Conservation (phyloP, 805 yeast species). For the Zygosaccharomyces lentus region DNA sequence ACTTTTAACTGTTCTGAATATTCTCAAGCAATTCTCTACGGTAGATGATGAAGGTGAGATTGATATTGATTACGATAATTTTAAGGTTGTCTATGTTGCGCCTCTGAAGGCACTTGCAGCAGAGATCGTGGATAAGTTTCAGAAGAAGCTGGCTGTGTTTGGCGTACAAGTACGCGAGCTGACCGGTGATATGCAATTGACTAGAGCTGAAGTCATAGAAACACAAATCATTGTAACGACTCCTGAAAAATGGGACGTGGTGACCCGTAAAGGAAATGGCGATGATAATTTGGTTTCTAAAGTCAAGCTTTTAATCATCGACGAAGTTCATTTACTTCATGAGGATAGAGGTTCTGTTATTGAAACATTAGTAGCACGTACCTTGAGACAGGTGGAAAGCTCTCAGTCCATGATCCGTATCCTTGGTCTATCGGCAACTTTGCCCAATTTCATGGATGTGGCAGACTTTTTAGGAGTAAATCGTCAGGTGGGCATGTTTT, state of each 20-base stretch:
- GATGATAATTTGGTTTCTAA: constrained; percentile 80
- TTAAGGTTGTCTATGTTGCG: constrained; percentile 88
- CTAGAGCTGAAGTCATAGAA: constrained; percentile 68
- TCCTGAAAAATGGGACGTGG: constrained; percentile 97
- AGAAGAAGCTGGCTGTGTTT: constrained; percentile 72
- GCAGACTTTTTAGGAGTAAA: constrained; percentile 94
- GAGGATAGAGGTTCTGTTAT: constrained; percentile 98
- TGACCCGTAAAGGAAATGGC: constrained; percentile 87
- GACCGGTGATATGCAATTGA: constrained; percentile 94
- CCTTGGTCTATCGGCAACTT: constrained; percentile 90
- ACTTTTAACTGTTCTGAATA: constrained; percentile 68
- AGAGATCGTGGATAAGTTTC: constrained; percentile 89
- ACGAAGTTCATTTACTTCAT: constrained; percentile 93
- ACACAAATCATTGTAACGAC: constrained; percentile 92
- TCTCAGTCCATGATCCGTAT: constrained; percentile 90
- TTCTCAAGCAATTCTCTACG: constrained; percentile 66
- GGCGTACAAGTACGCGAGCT: constrained; percentile 83
- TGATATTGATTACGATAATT: constrained; percentile 74
- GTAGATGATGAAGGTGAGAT: constrained; percentile 48
- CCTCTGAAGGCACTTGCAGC: constrained; percentile 94
- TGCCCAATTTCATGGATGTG: constrained; percentile 88
- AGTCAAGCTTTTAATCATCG: constrained; percentile 82
- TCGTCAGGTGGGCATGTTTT: constrained; percentile 86
- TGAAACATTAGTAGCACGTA: constrained; percentile 91
- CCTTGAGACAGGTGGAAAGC: constrained; percentile 90